Percentiles rank a stretch among this genome's conserved stretches.
phyloP scores from a whole-genome alignment of 1,139 yeast species.

The Yamadazyma taylorii region DNA sequence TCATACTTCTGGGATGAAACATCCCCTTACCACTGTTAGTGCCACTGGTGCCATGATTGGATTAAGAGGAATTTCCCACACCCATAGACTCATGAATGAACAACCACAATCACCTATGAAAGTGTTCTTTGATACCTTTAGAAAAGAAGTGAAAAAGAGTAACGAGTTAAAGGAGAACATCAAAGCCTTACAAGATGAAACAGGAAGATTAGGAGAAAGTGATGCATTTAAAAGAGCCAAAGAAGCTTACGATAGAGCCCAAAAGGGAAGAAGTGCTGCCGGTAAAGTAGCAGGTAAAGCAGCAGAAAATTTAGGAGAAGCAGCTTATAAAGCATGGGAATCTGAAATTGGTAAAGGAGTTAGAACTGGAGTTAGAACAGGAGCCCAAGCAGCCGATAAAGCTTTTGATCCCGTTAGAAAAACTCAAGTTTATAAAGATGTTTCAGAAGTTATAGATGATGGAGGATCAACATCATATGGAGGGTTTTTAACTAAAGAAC shows the following conservation, averaged over 20 bases:
- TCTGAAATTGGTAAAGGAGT: conserved; percentile 90
- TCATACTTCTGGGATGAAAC: too few relatives aligned
- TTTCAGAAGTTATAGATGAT: conserved; percentile 86
- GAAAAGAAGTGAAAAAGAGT: conserved; percentile 85
- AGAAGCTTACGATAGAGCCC: conserved; percentile 89
- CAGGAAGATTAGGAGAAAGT: conserved; percentile 91
- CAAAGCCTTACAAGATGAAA: conserved; percentile 93
- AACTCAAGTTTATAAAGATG: conserved; percentile 86
- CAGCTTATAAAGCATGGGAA: conserved; percentile 94
- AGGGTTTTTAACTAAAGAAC: conserved; percentile 85
- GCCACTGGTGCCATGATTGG: not conserved
- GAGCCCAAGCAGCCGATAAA: conserved; percentile 82
- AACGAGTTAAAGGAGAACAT: conserved; percentile 88
- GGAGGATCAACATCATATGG: conserved; percentile 89
- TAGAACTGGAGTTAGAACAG: conserved; percentile 72
- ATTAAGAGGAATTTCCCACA: not conserved
- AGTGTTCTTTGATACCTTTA: conserved; percentile 91
- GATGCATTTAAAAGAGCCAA: conserved; percentile 92
- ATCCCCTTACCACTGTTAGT: not conserved
- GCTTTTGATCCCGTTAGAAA: conserved; percentile 93
- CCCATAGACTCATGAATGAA: conserved; percentile 10
- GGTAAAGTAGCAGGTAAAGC: conserved; percentile 84
- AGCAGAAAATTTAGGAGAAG: conserved; percentile 91
- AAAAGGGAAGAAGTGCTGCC: conserved; percentile 75
- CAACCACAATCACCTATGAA: conserved; percentile 75